Conservation (phyloP, 2,329 filamentous ascomycete genomes). For the Colletotrichum brevisporum region DNA sequence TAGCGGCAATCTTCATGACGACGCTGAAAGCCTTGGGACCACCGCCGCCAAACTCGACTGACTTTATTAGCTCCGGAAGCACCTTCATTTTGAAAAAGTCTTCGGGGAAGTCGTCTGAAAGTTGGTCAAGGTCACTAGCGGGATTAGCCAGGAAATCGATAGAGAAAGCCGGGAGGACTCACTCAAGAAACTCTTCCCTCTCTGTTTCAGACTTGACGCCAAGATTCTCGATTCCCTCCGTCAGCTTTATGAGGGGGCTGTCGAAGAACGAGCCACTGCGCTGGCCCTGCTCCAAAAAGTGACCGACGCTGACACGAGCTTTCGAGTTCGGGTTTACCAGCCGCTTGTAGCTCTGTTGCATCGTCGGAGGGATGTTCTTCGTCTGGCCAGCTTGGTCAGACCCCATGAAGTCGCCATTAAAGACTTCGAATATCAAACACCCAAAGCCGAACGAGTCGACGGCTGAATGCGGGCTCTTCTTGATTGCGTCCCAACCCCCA, state of each 20-base stretch:
- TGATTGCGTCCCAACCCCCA: conserved; percentile 92
- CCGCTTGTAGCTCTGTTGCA: conserved; percentile 93
- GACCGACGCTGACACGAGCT: conserved; percentile 83
- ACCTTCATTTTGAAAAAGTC: conserved; percentile 99
- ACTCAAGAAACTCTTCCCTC: conserved; percentile 86
- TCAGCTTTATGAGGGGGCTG: conserved; percentile 90
- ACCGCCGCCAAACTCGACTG: conserved; percentile 97
- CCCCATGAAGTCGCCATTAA: conserved; percentile 86
- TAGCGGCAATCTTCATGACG: conserved; percentile 91
- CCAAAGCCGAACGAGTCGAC: conserved; percentile 92
- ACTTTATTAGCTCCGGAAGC: conserved; percentile 95
- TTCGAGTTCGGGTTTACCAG: conserved; percentile 92
- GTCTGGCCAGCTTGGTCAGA: conserved; percentile 87
- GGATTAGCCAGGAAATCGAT: conserved; percentile 42
- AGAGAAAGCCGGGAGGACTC: conserved; percentile 46
- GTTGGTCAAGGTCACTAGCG: conserved; percentile 80
- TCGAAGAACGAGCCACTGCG: conserved; percentile 91
- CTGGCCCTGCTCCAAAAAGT: conserved; percentile 91
- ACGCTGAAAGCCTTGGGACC: conserved; percentile 91
- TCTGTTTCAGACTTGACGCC: conserved; percentile 90
- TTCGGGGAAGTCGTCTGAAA: conserved; percentile 95
- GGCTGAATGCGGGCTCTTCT: conserved; percentile 83
- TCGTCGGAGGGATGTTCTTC: conserved; percentile 86
- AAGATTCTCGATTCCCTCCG: conserved; percentile 92
- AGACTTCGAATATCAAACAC: conserved; percentile 88